phyloP scores from a whole-genome alignment of 345 rosid genomes.

The rapeseed (Brassica napus) region Da-Ae NC_063450.1:42985001-42985500 shows the following conservation, averaged over 20 bases:
- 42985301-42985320: constrained; percentile 14
- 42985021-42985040: constrained; percentile 26
- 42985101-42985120: constrained; percentile 9
- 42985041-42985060: constrained; percentile 21
- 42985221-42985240: constrained; percentile 55
- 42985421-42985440: constrained; percentile 65
- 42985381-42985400: constrained; percentile 62
- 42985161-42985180: constrained; percentile 8
- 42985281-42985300: constrained; percentile 28
- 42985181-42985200: constrained; percentile 33
- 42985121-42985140: constrained; percentile 7
- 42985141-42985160: constrained; percentile 3
- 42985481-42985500: constrained; percentile 49
- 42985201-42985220: constrained; percentile 68
- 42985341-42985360: not conserved
- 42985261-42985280: constrained; percentile 75
- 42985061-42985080: constrained; percentile 3
- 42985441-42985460: constrained; percentile 71
- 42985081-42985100: constrained; percentile 16
- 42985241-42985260: constrained; percentile 64
- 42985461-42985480: constrained; percentile 81
- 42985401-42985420: constrained; percentile 67
- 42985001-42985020: constrained; percentile 1
- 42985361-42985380: constrained; percentile 45
- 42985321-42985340: not conserved